Conservation (phyloP, 2,329 filamentous ascomycete species). For the Didymella segeticola region DNA sequence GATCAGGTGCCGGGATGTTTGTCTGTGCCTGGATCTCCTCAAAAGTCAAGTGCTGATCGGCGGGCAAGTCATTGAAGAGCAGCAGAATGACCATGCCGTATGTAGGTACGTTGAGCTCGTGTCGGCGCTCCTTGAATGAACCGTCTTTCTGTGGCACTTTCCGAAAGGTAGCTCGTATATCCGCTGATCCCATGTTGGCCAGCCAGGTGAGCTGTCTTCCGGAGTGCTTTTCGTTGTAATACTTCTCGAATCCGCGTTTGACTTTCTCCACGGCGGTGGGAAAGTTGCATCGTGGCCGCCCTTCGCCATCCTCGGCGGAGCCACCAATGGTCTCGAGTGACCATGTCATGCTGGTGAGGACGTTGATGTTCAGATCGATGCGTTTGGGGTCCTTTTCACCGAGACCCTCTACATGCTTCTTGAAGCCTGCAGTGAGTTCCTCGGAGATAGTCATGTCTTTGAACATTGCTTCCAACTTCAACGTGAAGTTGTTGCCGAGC, state of each 20-base stretch:
- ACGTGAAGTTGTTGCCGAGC: constrained; percentile 90
- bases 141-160: constrained; percentile 74
- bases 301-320: constrained; percentile 58
- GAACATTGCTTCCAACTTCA: constrained; percentile 96
- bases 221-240: constrained; percentile 85
- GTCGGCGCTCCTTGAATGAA: constrained; percentile 70
- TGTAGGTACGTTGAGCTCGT: constrained; percentile 91
- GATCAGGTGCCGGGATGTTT: constrained; percentile 75
- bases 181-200: constrained; percentile 78
- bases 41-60: constrained; percentile 60
- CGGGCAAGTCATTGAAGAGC: constrained; percentile 80
- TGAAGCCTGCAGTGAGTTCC: constrained; percentile 81
- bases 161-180: constrained; percentile 81
- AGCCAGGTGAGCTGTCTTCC: constrained; percentile 90
- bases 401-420: constrained; percentile 68
- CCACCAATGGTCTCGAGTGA: constrained; percentile 84
- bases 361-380: constrained; percentile 81
- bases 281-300: constrained; percentile 68
- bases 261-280: constrained; percentile 76
- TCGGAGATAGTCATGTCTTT: constrained; percentile 90
- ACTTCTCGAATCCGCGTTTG: constrained; percentile 85
- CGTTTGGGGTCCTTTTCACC: constrained; percentile 65
- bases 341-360: constrained; percentile 95
- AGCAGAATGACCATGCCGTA: constrained; percentile 90
- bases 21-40: constrained; percentile 86